phyloP scores from a whole-genome alignment of 2,329 filamentous ascomycete species.

The Dactylonectria macrodidyma region DNA sequence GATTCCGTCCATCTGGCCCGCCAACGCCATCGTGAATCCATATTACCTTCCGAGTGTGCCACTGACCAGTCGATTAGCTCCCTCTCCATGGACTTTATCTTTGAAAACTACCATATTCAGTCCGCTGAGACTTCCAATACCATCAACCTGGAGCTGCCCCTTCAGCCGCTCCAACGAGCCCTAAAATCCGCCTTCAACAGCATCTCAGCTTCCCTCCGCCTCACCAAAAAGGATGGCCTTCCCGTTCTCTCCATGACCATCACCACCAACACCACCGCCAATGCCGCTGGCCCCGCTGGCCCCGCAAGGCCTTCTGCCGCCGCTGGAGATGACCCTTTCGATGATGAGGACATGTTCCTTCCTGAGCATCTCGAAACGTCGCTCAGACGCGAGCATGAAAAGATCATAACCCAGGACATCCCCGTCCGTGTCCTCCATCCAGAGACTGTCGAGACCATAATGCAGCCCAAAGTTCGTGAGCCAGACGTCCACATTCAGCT shows the following conservation, averaged over 20 bases:
- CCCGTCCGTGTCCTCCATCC: slow-evolving; percentile 92
- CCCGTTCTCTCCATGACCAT: slow-evolving; percentile 94
- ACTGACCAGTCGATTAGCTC: slow-evolving; percentile 57
- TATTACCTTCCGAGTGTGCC: slow-evolving; percentile 10
- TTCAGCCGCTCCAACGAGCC: slow-evolving; percentile 90
- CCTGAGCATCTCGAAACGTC: slow-evolving; percentile 69
- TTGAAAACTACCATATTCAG: slow-evolving; percentile 87
- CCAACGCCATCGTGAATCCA: background rate
- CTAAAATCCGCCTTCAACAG: slow-evolving; percentile 89
- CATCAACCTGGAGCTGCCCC: slow-evolving; percentile 95
- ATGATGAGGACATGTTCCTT: slow-evolving; percentile 62
- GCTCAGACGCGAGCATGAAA: slow-evolving; percentile 82
- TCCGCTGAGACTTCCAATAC: slow-evolving; percentile 87
- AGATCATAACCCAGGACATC: slow-evolving; percentile 94
- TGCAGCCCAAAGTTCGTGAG: slow-evolving; percentile 91
- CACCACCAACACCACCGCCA: slow-evolving; percentile 77
- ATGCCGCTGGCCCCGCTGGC: slow-evolving; percentile 52
- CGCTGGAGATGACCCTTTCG: slow-evolving; percentile 56
- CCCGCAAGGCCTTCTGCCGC: slow-evolving; percentile 48
- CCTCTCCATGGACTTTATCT: slow-evolving; percentile 84
- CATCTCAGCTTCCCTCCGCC: slow-evolving; percentile 84
- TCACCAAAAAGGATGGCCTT: slow-evolving; percentile 92
- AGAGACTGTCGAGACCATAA: slow-evolving; percentile 89
- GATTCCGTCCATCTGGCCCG: background rate
- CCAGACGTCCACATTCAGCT: slow-evolving; percentile 95